These are phyloP conservation scores for Pythium sukuiense DNA, from an alignment of 352 stramenopile genomes.

Conservation along the genomic window DNA sequence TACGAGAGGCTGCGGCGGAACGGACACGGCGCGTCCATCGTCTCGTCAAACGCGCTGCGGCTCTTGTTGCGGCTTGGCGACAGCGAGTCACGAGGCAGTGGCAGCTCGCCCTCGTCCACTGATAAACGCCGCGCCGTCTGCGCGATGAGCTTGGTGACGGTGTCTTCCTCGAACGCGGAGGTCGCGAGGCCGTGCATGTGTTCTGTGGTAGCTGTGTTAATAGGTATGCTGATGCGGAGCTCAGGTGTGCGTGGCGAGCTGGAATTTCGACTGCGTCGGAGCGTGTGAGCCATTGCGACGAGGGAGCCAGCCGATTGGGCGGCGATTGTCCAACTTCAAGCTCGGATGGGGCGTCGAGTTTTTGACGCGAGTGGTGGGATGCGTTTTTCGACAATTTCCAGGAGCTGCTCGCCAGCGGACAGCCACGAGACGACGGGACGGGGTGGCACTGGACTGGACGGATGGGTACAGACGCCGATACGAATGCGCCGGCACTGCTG, in stretches of 20 bases:
- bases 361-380: not conserved
- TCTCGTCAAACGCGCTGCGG: not conserved
- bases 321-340: constrained; percentile 2
- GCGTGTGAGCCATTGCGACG: not conserved
- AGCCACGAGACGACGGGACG: not conserved
- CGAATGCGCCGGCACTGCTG: too few species aligned
- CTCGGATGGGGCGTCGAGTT: constrained; percentile 3
- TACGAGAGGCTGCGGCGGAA: constrained; percentile 58
- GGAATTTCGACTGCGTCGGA: constrained; percentile 4
- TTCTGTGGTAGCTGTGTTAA: not conserved
- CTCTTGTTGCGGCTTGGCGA: not conserved
- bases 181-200: constrained; percentile 10
- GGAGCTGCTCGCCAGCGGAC: not conserved
- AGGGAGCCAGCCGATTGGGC: not conserved
- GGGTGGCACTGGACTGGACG: not conserved
- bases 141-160: constrained; percentile 13
- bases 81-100: not conserved
- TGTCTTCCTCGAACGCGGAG: constrained; percentile 1
- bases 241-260: constrained; percentile 3
- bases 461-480: not conserved
- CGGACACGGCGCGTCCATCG: constrained; percentile 18
- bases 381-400: not conserved
- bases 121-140: constrained; percentile 6
- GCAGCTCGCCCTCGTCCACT: not conserved
- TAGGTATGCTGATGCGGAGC: not conserved